These are phyloP conservation scores for Dothideomycetidae sp. DNA, from an alignment of 2,329 filamentous ascomycete genomes.

Conservation along the genomic window DNA sequence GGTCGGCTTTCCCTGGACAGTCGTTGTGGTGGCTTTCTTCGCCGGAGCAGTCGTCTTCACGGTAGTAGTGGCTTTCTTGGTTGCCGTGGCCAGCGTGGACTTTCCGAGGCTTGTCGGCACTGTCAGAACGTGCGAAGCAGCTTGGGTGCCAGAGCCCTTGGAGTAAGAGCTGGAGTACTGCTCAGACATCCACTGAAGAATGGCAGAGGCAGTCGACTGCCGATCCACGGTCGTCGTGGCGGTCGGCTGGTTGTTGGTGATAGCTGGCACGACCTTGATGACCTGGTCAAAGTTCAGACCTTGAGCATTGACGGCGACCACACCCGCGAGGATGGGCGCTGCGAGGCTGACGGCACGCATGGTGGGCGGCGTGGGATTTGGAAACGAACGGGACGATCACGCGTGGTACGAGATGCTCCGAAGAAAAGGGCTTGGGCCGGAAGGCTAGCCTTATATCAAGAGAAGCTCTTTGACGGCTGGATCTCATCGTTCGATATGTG, in stretches of 20 bases:
- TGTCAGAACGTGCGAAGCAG: background rate
- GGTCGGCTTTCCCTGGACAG: background rate
- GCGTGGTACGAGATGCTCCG: background rate
- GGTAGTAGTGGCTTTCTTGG: constrained; percentile 1
- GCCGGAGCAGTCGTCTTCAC: background rate
- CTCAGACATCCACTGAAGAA: constrained; percentile 3
- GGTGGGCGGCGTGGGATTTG: constrained; percentile 1
- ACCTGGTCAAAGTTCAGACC: constrained; percentile 6
- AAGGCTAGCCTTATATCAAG: constrained; percentile 1
- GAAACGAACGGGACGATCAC: background rate
- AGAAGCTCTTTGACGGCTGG: background rate
- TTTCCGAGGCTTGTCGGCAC: background rate
- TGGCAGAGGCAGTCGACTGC: constrained; percentile 2
- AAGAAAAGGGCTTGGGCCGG: background rate
- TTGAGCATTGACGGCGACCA: constrained; percentile 5
- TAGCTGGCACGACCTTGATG: constrained; percentile 4
- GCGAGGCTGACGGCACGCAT: constrained; percentile 6
- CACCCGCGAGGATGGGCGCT: constrained; percentile 9
- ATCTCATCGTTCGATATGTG: background rate
- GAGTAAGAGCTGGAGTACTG: background rate
- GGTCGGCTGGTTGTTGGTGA: constrained; percentile 3
- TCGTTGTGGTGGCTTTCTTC: constrained; percentile 2
- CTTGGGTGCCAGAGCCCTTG: background rate
- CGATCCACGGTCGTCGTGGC: background rate
- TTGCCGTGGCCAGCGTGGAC: background rate